Evolutionary conservation across 257 asterid genomes (phyloP).

Genomic region (Solanum pinnatisectum): DNA sequence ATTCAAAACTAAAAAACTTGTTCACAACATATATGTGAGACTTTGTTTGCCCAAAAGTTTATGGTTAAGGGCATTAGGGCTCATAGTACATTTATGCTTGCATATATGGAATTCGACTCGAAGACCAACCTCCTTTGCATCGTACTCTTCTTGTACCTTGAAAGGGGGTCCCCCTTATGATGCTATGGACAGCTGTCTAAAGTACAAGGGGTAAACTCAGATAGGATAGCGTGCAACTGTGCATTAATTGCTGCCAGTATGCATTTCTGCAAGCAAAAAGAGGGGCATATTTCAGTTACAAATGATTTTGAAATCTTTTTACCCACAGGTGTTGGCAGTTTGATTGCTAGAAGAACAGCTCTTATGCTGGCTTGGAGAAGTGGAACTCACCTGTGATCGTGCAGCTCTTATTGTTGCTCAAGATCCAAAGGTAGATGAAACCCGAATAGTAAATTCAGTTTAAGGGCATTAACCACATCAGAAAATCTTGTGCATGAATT

Average conservation of each 20-base stretch:
- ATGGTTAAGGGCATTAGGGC: neutral
- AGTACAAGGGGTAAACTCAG: neutral
- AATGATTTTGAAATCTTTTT: neutral
- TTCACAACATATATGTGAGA: neutral
- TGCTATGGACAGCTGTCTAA: neutral
- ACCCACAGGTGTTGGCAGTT: conserved; percentile 62
- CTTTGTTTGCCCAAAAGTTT: neutral
- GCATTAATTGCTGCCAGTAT: neutral
- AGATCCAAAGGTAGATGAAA: conserved; percentile 72
- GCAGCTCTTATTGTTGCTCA: conserved; percentile 92
- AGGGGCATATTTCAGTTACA: neutral
- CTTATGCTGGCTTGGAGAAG: conserved; percentile 92
- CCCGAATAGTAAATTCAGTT: neutral
- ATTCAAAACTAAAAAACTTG: neutral
- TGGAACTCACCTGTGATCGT: conserved; percentile 90
- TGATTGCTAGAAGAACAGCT: conserved; percentile 93
- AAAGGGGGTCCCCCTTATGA: neutral
- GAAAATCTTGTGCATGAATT: neutral
- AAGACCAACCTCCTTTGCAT: neutral
- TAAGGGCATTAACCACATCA: conserved; percentile 4
- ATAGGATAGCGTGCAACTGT: neutral
- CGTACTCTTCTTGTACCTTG: neutral
- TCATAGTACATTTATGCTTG: neutral
- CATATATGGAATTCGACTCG: neutral
- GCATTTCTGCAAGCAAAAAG: neutral